Conservation (phyloP, 225 moss, liverwort and hornwort genomes). For the Neckera pumila region DNA sequence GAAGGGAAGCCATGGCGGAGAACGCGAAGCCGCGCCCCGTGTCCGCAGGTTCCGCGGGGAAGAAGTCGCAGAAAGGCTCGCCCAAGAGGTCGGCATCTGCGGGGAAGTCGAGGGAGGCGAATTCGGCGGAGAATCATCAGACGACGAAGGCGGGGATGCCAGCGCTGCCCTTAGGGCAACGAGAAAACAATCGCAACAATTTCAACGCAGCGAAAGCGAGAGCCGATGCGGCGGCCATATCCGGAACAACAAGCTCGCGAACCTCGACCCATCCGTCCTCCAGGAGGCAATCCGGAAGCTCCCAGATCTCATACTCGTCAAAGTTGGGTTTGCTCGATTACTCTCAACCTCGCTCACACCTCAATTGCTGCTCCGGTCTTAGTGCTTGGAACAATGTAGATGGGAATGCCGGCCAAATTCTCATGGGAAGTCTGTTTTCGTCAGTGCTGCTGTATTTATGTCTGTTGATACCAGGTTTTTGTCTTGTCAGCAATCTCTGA, state of each 20-base stretch:
- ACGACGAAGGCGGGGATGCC: not conserved
- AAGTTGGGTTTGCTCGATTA: slow-evolving; percentile 24
- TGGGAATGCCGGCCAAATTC: not conserved
- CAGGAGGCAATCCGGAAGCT: slow-evolving; percentile 69
- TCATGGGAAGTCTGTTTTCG: not conserved
- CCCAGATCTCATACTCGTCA: slow-evolving; percentile 63
- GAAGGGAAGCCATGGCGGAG: slow-evolving; percentile 16
- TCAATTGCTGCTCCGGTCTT: not conserved
- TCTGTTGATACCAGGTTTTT: not conserved
- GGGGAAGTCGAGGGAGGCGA: not conserved
- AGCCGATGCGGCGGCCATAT: slow-evolving; percentile 69
- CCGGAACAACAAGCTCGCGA: slow-evolving; percentile 31
- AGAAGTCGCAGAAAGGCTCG: slow-evolving; percentile 2
- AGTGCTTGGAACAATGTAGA: not conserved
- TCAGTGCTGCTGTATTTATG: not conserved
- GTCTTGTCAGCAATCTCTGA: not conserved
- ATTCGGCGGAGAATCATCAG: not conserved
- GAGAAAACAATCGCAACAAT: slow-evolving; percentile 47
- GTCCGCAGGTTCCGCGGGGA: not conserved
- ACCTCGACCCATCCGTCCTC: slow-evolving; percentile 68
- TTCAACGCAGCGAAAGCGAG: slow-evolving; percentile 85
- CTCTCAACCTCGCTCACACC: not conserved
- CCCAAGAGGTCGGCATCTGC: not conserved
- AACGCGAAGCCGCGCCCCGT: not conserved
- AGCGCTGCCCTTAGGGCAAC: slow-evolving; percentile 6